Evolutionary conservation across 2,329 filamentous ascomycete genomes (phyloP).

Genomic region (Alternaria triticina): DNA sequence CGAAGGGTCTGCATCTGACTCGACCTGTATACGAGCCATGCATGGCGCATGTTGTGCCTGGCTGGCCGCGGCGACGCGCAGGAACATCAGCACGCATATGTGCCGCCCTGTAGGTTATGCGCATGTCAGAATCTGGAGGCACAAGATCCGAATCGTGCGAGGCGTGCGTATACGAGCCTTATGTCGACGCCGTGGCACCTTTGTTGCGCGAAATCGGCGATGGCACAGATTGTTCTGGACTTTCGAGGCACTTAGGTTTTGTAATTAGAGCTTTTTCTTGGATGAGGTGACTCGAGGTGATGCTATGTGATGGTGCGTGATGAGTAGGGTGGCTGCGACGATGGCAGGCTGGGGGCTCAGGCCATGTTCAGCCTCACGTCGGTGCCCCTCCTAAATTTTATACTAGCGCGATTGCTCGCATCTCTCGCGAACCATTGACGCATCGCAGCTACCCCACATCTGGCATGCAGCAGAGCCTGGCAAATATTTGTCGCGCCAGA

Average conservation of each 20-base stretch:
- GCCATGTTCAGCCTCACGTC: neutral
- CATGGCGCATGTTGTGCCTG: neutral
- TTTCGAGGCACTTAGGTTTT: neutral
- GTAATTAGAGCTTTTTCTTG: neutral
- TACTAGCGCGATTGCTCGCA: conserved; percentile 26
- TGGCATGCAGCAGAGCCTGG: conserved; percentile 36
- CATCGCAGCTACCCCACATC: conserved; percentile 33
- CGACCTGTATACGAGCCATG: neutral
- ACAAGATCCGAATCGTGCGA: neutral
- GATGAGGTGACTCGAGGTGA: neutral
- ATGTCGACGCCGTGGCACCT: conserved; percentile 10
- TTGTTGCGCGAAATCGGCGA: neutral
- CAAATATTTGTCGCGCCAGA: conserved; percentile 20
- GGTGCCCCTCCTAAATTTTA: conserved; percentile 35
- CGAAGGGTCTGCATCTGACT: conserved; percentile 2
- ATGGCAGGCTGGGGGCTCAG: neutral
- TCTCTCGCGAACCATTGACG: conserved; percentile 29
- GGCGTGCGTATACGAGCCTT: conserved; percentile 7
- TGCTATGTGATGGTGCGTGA: neutral
- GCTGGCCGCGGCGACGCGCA: conserved; percentile 11
- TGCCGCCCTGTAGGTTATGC: conserved; percentile 4
- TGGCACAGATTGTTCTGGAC: neutral
- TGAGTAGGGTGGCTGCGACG: neutral
- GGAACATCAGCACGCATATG: conserved; percentile 1
- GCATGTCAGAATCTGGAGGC: conserved; percentile 8